Evolutionary conservation across 805 yeast genomes (phyloP), one percentile per base, ranked within the genome.

Genomic region (Lachancea dasiensis): DNA sequence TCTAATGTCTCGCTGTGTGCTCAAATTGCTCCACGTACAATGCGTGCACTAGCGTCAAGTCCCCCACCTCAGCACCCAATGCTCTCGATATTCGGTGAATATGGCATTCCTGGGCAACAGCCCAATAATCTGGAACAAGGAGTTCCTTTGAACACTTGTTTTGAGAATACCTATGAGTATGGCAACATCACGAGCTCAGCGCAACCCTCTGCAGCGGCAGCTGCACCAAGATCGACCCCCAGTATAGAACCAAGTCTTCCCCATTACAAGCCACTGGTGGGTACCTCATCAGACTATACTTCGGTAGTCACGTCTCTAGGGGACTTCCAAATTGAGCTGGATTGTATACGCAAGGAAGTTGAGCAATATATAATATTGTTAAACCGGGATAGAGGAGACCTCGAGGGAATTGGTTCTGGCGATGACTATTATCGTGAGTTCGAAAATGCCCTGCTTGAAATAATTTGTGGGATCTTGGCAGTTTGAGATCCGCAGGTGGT

Each of bases 11-110:
- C 58, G 2, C 52, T 58, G 7, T 57, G 62, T 39, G 50, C 61
- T 2, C 60, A 56, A 41, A 52, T 57, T 26, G 60, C 62, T 1
- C 62, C 63, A 41, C 46, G 62, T 37, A 51, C 60, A 19, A 53
- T 54, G 49, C 46, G 58, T 28, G 54, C 60, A 2, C 39, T 50
- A n/a, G 31, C 41, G n/a, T 16, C 37, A 3, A 21, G n/a, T n/a
- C n/a, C 35, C 6, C 39, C 39, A 6, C 39, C 29, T 6, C 29
- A 24, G 19, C 39, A 24, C n/a, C 20, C 34, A 5, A 15, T 14
- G n/a, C 14, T 13, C 13, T 29, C 34, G 5, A 4, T 17, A 4
- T 36, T 30, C 21, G 34, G 34, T 5, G 34, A 36, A 14, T 9
- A 18, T 18, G 31, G 33, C 18, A 6, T 31, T 19, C 22, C 25